Base-by-base conservation (phyloP, 495 filamentous ascomycete species). In the Aspergillus haitiensis region DNA sequence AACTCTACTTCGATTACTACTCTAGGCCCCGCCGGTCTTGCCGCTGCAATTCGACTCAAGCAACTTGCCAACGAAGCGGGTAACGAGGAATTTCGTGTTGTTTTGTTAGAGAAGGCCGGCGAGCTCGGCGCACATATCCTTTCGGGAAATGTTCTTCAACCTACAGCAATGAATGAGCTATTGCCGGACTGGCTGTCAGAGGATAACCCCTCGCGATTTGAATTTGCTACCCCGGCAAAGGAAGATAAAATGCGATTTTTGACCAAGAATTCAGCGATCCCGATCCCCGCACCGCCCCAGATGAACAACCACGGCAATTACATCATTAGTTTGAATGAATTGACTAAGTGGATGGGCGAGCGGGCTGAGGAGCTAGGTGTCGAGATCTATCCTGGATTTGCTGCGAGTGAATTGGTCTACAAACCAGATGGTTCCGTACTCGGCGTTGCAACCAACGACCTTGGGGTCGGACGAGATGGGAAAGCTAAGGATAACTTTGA, bases 221-320 rank as follows among this genome's bases (percentile, higher is more conserved):
- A 90, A 65, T 75, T 88, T 72, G 87, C 84, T 35, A 99, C 95
- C 3, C 86, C 91, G 6, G 92, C 92, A 7, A 86, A 83, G 57
- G 78, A 78, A 15, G 94, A 98, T 66, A 86, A 85, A 73, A 95
- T 99, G 93, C 86, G 92, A 59, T 97, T 97, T 73, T 78, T 99
- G 52, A 98, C 93, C n/a, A 86, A 92, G 77, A 88, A 77, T 50
- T 81, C 79, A 31, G 80, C 91, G 0, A 84, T 93, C 62, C 89
- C 89, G 9, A 81, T 97, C 42, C 94, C 94, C 5, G 81, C 86
- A 6, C 95, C 94, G 18, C 95, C 94, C 32, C 94, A 98, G 78
- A 98, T 99, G 95, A 84, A 96, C 74, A 99, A 99, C 72, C 83
- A 96, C 65, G 94, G 94, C 18, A 99, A 99, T 71, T 97, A 94